phyloP scores from a whole-genome alignment of 2,329 filamentous ascomycete genomes.

The Colletotrichum sublineola region DNA sequence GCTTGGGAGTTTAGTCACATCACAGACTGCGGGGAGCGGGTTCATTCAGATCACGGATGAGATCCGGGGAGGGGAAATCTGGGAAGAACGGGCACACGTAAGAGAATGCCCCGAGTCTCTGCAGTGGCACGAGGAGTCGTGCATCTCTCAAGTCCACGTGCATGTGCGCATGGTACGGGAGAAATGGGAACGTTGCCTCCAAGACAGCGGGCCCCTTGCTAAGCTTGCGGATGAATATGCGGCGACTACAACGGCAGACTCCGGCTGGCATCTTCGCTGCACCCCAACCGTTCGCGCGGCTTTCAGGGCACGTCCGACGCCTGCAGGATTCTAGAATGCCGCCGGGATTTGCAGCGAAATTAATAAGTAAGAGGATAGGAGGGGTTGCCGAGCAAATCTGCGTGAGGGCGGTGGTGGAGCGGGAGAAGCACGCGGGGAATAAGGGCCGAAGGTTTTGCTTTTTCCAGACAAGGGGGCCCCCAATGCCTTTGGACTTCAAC shows the following conservation, averaged over 20 bases:
- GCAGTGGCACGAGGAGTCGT: neutral
- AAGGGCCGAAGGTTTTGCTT: slow-evolving; percentile 19
- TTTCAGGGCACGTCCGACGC: neutral
- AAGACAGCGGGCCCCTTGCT: neutral
- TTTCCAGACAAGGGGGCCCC: neutral
- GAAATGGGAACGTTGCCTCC: slow-evolving; percentile 28
- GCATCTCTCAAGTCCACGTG: slow-evolving; percentile 7
- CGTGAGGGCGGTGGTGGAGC: slow-evolving; percentile 16
- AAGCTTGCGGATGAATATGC: neutral
- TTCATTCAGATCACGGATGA: neutral
- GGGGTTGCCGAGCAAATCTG: slow-evolving; percentile 3
- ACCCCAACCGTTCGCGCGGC: slow-evolving; percentile 7
- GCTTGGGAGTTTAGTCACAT: neutral
- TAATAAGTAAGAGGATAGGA: neutral
- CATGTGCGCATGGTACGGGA: slow-evolving; percentile 1
- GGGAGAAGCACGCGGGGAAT: slow-evolving; percentile 37
- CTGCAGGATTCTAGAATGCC: neutral
- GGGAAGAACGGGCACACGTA: neutral
- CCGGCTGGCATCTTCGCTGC: neutral
- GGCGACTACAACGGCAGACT: slow-evolving; percentile 2
- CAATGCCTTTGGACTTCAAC: neutral
- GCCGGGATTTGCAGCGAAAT: neutral
- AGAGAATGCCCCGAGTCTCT: neutral
- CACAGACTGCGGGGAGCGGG: slow-evolving; percentile 25
- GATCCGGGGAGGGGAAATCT: slow-evolving; percentile 13